A percentile compares a stretch with the other conserved stretches of the same genome.
Evolutionary conservation across 139 green algal species (phyloP).

Genomic region (Ettlia oleoabundans): DNA sequence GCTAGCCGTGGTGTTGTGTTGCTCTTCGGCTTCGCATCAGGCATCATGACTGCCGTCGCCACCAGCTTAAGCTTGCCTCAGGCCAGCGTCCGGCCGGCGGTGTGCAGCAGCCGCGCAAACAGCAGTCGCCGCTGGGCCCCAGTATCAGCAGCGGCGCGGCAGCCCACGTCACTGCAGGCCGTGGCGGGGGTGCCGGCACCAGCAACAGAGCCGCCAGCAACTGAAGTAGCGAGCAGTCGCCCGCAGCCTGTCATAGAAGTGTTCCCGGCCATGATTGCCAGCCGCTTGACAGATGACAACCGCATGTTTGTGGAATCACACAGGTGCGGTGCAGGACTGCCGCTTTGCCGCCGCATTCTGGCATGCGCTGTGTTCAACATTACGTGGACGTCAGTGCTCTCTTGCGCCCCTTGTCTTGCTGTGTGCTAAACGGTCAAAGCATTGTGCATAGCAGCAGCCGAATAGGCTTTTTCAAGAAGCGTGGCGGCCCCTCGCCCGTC

Average conservation of each 20-base stretch:
- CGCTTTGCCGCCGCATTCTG: neutral
- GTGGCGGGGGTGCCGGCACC: neutral
- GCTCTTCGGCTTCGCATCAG: neutral
- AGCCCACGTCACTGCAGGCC: neutral
- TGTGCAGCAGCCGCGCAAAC: neutral
- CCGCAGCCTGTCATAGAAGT: constrained; percentile 1
- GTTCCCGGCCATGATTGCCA: constrained; percentile 16
- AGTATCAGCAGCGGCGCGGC: neutral
- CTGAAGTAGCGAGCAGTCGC: neutral
- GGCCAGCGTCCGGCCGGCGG: too few species aligned
- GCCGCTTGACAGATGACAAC: constrained; percentile 33
- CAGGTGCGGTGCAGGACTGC: constrained; percentile 11
- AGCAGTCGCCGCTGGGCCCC: neutral
- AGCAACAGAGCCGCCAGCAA: neutral
- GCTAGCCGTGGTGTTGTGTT: neutral
- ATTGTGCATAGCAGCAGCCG: too few species aligned
- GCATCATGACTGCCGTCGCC: neutral
- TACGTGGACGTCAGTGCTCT: neutral
- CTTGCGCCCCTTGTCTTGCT: too few species aligned
- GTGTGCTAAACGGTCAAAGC: too few species aligned
- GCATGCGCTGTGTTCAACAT: neutral
- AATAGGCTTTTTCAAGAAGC: too few species aligned
- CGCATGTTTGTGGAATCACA: constrained; percentile 40
- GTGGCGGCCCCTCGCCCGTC: too few species aligned
- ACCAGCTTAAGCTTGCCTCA: neutral